phyloP scores from a whole-genome alignment of 495 filamentous ascomycete genomes.

The Aeminium ludgeri region DNA sequence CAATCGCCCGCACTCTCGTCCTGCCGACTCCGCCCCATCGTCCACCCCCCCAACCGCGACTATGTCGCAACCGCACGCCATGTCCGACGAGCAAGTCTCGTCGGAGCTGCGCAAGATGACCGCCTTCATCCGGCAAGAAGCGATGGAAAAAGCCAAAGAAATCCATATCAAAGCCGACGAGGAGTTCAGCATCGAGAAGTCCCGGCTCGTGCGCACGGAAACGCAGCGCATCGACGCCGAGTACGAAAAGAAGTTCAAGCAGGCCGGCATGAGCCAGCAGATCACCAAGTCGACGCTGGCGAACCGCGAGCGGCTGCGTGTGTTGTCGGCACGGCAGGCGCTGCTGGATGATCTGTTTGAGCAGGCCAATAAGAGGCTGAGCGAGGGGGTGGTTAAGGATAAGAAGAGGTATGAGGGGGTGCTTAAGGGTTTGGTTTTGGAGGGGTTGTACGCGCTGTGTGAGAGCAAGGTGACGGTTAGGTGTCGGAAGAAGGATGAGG shows the following conservation, averaged over 20 bases:
- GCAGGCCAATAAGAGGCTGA: slow-evolving; percentile 49
- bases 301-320: slow-evolving; percentile 83
- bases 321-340: slow-evolving; percentile 73
- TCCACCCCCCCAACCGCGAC: slow-evolving; percentile 24
- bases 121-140: slow-evolving; percentile 98
- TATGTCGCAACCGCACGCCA: slow-evolving; percentile 84
- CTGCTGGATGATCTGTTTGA: slow-evolving; percentile 87
- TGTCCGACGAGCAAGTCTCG: slow-evolving; percentile 95
- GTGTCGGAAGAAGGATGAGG: slow-evolving; percentile 63
- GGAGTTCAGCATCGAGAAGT: slow-evolving; percentile 96
- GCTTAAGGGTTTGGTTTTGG: slow-evolving; percentile 65
- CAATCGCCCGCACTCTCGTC: background rate
- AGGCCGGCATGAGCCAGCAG: slow-evolving; percentile 90
- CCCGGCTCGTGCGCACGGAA: slow-evolving; percentile 90
- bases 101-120: slow-evolving; percentile 99
- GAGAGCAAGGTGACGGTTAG: slow-evolving; percentile 59
- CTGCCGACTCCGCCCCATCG: background rate
- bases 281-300: slow-evolving; percentile 84
- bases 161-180: slow-evolving; percentile 96
- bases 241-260: slow-evolving; percentile 97
- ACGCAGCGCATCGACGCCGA: slow-evolving; percentile 75
- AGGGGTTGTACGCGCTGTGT: slow-evolving; percentile 74
- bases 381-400: slow-evolving; percentile 32
- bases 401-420: slow-evolving; percentile 59
- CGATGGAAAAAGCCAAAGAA: slow-evolving; percentile 86